Base-by-base conservation (phyloP, 257 asterid species). In the Perilla frutescens region DNA sequence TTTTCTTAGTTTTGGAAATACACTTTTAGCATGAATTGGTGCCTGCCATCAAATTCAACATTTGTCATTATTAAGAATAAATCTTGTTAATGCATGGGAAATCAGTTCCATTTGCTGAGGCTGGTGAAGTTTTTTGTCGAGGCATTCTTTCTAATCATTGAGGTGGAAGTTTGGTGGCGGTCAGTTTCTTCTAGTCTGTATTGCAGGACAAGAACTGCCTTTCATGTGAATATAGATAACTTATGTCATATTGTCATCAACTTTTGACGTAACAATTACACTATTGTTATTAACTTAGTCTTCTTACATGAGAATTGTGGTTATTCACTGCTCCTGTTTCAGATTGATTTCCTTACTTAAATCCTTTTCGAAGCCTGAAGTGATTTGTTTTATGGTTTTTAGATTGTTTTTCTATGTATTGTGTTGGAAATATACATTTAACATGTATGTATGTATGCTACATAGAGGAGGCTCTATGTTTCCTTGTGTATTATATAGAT, bases 151-250 rank as follows among this genome's bases (percentile, higher is more conserved):
- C 60, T 15, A 37, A 71, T 56, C 31, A 34, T 7, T 70, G 31
- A 26, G 12, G 14, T 71, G 7, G 39, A 36, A 49, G 60, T 60
- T 45, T 29, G 50, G 2, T 48, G 3, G 61, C 39, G 15, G 29
- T 70, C 58, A 32, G 10, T 36, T 44, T 44, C 39, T 15, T 15
- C 12, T 32, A 48, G 60, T 47, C 48, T 57, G 58, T 26, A 31
- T 8, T 32, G 47, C 62, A 47, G 62, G 32, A 11, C 62, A 7
- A 36, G 70, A 72, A 62, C 63, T 14, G 12, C 15, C 53, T n/a
- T 49, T 36, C 15, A 26, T 60, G 29, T 49, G 40, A 36, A 47
- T 15, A 26, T 3, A 7, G 26, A 20, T 20, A 20, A 20, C 26
- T 20, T 20, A 20, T 20, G 26, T 20, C 26, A 20, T 20, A 1